These are phyloP conservation scores for Azolla pinnata DNA, from an alignment of 75 land plant species.

Conservation along the genomic window DNA sequence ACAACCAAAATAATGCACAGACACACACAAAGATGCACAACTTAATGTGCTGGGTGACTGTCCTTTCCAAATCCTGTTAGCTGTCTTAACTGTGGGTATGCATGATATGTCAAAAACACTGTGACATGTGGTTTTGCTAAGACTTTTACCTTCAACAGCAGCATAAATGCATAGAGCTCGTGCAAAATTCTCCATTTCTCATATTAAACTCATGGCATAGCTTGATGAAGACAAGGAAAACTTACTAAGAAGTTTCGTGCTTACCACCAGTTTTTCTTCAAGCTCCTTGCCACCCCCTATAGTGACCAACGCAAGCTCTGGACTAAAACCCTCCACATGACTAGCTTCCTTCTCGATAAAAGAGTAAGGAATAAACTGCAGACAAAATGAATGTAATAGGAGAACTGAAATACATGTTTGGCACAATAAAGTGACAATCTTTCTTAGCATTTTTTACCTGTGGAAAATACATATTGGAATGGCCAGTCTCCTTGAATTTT, in stretches of 20 bases:
- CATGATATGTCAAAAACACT: no score
- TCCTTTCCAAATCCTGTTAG: no score
- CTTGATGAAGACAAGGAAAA: no score
- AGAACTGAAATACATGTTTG: no score
- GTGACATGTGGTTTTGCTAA: no score
- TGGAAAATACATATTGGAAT: constrained; percentile 96
- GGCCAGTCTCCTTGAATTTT: constrained; percentile 95
- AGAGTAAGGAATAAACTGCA: constrained; percentile 93
- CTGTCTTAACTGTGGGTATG: no score
- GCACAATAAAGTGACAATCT: neutral
- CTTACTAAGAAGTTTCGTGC: neutral
- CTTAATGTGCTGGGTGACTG: no score
- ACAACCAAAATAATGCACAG: no score
- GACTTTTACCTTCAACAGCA: neutral
- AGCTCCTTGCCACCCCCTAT: constrained; percentile 98
- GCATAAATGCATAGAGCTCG: neutral
- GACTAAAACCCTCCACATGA: constrained; percentile 98
- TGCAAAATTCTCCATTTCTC: neutral
- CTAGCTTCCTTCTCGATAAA: constrained; percentile 99
- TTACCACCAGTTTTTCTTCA: constrained; percentile 95
- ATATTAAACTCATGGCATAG: no score
- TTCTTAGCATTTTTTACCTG: constrained; percentile 34
- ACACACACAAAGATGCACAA: no score
- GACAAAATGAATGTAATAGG: neutral
- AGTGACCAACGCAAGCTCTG: constrained; percentile 92